Percentiles rank a stretch among this genome's conserved stretches.
phyloP scores from a whole-genome alignment of 768 basidiomycete genomes.

The Suillus cothurnatus region DNA sequence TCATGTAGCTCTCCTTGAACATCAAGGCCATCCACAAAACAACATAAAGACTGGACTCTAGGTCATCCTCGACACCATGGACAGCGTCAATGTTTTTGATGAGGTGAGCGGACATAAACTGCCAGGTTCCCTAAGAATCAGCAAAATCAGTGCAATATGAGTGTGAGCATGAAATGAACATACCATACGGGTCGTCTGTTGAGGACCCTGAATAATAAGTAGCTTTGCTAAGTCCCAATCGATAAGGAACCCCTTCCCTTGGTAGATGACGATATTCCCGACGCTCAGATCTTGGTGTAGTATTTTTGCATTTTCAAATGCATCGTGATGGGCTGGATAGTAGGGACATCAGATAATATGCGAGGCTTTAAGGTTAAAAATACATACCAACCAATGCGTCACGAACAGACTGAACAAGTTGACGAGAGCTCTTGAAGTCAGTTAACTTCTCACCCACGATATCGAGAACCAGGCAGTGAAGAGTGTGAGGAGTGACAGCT shows the following conservation, averaged over 20 bases:
- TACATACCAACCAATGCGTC: constrained; percentile 12
- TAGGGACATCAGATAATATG: neutral
- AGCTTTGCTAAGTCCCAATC: constrained; percentile 11
- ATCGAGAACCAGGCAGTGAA: constrained; percentile 10
- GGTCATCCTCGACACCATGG: constrained; percentile 2
- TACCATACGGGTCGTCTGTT: neutral
- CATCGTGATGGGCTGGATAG: constrained; percentile 1
- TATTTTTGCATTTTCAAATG: neutral
- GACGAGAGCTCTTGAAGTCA: neutral
- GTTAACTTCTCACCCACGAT: constrained; percentile 7
- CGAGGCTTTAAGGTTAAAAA: neutral
- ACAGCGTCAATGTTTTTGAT: neutral
- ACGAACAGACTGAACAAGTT: constrained; percentile 12
- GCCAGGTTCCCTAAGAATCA: constrained; percentile 6
- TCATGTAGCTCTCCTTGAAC: neutral
- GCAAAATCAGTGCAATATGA: neutral
- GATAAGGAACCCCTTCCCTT: neutral
- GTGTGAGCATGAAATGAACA: neutral
- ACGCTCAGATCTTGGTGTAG: constrained; percentile 9
- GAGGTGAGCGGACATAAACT: constrained; percentile 2
- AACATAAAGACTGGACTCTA: neutral
- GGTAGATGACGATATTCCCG: constrained; percentile 7
- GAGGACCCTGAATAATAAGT: neutral
- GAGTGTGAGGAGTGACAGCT: constrained; percentile 5
- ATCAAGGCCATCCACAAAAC: constrained; percentile 1